phyloP scores from a whole-genome alignment of 345 rosid genomes.

The Moricandia arvensis region DNA sequence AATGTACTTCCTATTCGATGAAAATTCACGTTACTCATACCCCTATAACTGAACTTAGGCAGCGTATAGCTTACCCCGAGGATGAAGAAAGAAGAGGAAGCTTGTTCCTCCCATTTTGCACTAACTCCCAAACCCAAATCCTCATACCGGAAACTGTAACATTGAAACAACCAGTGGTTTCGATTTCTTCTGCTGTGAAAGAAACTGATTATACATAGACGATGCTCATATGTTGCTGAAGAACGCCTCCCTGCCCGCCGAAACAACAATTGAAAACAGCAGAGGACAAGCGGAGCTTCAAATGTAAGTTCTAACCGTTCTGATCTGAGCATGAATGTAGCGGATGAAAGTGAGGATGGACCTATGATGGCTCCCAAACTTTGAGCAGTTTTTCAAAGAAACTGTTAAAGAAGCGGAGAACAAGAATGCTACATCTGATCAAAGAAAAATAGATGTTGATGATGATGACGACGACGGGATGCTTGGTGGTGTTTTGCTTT shows the following conservation, averaged over 20 bases:
- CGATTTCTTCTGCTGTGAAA: slow-evolving; percentile 39
- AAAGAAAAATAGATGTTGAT: slow-evolving; percentile 66
- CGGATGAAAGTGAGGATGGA: slow-evolving; percentile 50
- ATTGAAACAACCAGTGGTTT: slow-evolving; percentile 46
- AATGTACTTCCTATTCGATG: not conserved
- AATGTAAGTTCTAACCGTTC: slow-evolving; percentile 63
- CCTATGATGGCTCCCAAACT: slow-evolving; percentile 48
- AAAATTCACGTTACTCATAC: not conserved
- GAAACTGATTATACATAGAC: slow-evolving; percentile 41
- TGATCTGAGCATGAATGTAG: slow-evolving; percentile 57
- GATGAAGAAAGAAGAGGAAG: slow-evolving; percentile 37
- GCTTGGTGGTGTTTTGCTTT: slow-evolving; percentile 90
- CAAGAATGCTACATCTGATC: slow-evolving; percentile 52
- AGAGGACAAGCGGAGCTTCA: slow-evolving; percentile 58
- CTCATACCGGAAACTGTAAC: slow-evolving; percentile 41
- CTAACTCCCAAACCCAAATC: slow-evolving; percentile 38
- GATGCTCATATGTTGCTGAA: slow-evolving; percentile 41
- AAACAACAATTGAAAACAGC: slow-evolving; percentile 45
- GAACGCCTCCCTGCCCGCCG: slow-evolving; percentile 51
- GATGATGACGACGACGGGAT: slow-evolving; percentile 67
- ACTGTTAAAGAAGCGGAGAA: slow-evolving; percentile 44
- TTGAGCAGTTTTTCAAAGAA: slow-evolving; percentile 71
- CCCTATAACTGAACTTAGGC: slow-evolving; percentile 10
- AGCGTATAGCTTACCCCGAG: slow-evolving; percentile 48
- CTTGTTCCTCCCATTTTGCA: slow-evolving; percentile 42